These are phyloP conservation scores for Saxophila tyrrhenica DNA, from an alignment of 495 filamentous ascomycete species.

Conservation along the genomic window DNA sequence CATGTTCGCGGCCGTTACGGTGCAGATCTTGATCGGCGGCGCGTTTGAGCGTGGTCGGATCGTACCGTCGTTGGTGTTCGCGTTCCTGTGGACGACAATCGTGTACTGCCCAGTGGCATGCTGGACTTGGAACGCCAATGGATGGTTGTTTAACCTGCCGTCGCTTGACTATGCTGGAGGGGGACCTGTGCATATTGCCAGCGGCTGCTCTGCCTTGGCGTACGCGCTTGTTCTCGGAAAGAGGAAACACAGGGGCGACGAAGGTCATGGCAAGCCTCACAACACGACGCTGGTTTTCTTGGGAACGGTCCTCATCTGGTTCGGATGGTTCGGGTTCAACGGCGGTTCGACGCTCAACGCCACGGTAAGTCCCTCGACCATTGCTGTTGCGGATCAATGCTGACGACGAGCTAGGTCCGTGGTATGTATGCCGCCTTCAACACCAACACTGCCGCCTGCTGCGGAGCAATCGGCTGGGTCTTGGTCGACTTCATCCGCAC, in stretches of 20 bases:
- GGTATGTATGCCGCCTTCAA: conserved; percentile 50
- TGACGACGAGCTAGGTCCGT: conserved; percentile 27
- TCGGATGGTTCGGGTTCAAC: conserved; percentile 45
- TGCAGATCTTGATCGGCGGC: conserved; percentile 40
- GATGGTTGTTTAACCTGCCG: conserved; percentile 46
- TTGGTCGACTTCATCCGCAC: conserved; percentile 46
- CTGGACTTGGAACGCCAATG: conserved; percentile 50
- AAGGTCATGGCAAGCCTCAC: conserved; percentile 39
- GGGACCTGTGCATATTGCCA: conserved; percentile 46
- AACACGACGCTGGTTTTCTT: conserved; percentile 47
- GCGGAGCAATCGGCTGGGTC: conserved; percentile 48
- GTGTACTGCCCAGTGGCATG: conserved; percentile 49
- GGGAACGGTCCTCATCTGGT: conserved; percentile 49
- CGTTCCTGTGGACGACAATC: conserved; percentile 48
- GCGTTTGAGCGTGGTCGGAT: conserved; percentile 46
- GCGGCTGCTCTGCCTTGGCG: conserved; percentile 42
- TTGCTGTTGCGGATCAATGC: neutral
- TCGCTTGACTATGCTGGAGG: conserved; percentile 47
- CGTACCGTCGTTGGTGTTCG: conserved; percentile 44
- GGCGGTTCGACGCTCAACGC: conserved; percentile 49
- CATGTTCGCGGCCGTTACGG: conserved; percentile 47
- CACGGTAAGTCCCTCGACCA: conserved; percentile 10
- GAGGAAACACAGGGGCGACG: conserved; percentile 36
- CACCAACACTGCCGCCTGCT: conserved; percentile 49
- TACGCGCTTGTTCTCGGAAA: conserved; percentile 48